phyloP scores from a whole-genome alignment of 2,329 filamentous ascomycete species.

The Coleophoma eucalyptorum region DNA sequence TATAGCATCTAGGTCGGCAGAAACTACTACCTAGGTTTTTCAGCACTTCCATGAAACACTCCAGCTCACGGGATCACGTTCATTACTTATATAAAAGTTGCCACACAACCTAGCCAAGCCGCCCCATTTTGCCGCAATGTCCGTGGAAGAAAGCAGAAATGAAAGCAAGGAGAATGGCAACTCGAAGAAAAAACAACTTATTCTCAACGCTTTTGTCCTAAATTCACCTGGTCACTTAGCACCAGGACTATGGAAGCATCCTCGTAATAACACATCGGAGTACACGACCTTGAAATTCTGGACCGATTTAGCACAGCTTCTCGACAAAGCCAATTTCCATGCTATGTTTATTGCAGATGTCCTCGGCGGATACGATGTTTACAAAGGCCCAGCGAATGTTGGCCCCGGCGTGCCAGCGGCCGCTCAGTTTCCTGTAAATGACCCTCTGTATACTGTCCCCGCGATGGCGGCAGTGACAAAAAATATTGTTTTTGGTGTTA shows the following conservation, averaged over 20 bases:
- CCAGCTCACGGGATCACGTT: too few species aligned
- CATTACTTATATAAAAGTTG: too few species aligned
- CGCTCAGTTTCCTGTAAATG: slow-evolving; percentile 68
- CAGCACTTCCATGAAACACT: too few species aligned
- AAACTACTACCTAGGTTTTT: too few species aligned
- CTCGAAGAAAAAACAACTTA: slow-evolving; percentile 35
- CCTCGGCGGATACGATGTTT: slow-evolving; percentile 66
- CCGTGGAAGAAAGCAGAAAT: background rate
- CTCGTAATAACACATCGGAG: slow-evolving; percentile 55
- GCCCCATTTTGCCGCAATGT: background rate
- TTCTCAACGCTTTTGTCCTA: slow-evolving; percentile 47
- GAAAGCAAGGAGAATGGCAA: background rate
- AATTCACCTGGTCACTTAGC: slow-evolving; percentile 47
- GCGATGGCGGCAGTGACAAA: slow-evolving; percentile 66
- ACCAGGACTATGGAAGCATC: slow-evolving; percentile 60
- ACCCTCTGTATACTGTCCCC: slow-evolving; percentile 58
- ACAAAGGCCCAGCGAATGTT: slow-evolving; percentile 56
- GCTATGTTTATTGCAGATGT: slow-evolving; percentile 67
- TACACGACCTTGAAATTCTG: slow-evolving; percentile 61
- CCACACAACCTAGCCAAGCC: too few species aligned
- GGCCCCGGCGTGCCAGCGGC: slow-evolving; percentile 57
- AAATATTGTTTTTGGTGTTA: slow-evolving; percentile 66
- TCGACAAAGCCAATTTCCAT: slow-evolving; percentile 60
- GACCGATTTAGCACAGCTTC: slow-evolving; percentile 54
- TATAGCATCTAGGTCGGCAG: background rate